phyloP scores from a whole-genome alignment of 768 basidiomycete species.

The Lactarius evosmus region DNA sequence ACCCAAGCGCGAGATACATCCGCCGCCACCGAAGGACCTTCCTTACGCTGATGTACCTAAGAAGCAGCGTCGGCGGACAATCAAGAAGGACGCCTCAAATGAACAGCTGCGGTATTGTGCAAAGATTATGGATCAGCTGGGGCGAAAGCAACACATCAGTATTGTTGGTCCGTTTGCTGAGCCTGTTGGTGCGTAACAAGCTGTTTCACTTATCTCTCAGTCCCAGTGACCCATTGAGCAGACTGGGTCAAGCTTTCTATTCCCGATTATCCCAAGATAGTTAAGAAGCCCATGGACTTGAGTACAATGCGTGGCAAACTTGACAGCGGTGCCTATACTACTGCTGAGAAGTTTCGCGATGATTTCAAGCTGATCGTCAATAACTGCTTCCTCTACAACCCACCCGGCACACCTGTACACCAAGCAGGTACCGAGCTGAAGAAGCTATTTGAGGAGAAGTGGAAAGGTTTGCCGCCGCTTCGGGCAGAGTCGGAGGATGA shows the following conservation, averaged over 20 bases:
- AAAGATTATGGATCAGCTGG: conserved; percentile 70
- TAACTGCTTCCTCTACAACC: conserved; percentile 93
- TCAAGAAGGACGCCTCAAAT: conserved; percentile 59
- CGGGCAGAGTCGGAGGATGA: conserved; percentile 52
- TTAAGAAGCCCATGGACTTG: conserved; percentile 96
- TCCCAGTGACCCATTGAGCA: conserved; percentile 32
- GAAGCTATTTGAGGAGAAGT: conserved; percentile 88
- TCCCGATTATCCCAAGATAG: conserved; percentile 79
- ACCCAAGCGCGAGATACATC: conserved; percentile 98
- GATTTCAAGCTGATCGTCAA: conserved; percentile 95
- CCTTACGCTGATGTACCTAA: conserved; percentile 76
- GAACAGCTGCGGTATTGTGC: conserved; percentile 85
- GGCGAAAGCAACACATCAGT: conserved; percentile 71
- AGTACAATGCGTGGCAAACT: conserved; percentile 85
- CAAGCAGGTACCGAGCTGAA: conserved; percentile 83
- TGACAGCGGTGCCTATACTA: conserved; percentile 69
- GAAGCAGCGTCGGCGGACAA: conserved; percentile 61
- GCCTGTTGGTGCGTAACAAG: conserved; percentile 76
- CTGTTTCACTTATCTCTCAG: neutral
- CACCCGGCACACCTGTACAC: conserved; percentile 81
- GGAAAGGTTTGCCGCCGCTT: conserved; percentile 70
- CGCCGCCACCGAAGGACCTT: conserved; percentile 89
- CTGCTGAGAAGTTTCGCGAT: conserved; percentile 76
- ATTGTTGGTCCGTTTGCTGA: conserved; percentile 86
- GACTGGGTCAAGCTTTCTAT: conserved; percentile 77